Evolutionary conservation across 2,329 filamentous ascomycete genomes (phyloP), one percentile per base, ranked within the genome.

Genomic region (Dryadomyces sulphureus): DNA sequence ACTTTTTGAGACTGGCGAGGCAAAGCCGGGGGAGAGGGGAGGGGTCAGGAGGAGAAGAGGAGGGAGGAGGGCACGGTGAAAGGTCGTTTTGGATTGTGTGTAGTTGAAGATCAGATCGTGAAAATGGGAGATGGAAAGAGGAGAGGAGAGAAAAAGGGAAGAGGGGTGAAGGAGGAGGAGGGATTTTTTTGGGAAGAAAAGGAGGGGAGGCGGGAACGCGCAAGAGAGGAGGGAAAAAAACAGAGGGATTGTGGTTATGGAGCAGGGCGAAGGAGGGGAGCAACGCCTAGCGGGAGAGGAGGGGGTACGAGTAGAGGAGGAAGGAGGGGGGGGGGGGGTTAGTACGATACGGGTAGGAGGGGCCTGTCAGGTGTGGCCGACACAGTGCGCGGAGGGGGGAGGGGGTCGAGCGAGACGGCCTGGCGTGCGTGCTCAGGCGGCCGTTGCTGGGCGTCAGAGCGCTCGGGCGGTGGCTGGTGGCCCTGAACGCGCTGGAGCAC

Each of bases 311-410:
- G 25, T 19, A 32, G 41, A 27, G 38, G 30, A 36, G 30, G 53
- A 48, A 54, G 54, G 25, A 50, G 49, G 50, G 50, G 54, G 53
- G 51, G 52, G 53, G 54, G 52, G 53, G 54, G 39, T 38, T 46
- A n/a, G n/a, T n/a, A n/a, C n/a, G n/a, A n/a, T n/a, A n/a, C n/a
- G n/a, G 27, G 11, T 32, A 32, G 39, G 45, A 43, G 45, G 45
- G 45, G 34, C 30, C 20, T 38, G 39, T 42, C 22, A 9, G 16
- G 27, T 22, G 20, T 24, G 21, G 11, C 19, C 14, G 7, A 12
- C 41, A 43, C 41, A 43, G 41, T 43, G 41, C 41, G 30, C 30
- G 27, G 41, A 17, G 9, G 30, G 8, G 8, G 41, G 11, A 9
- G 27, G 30, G 27, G 30, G 14, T 12, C 16, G 14, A 30, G 16